Conservation (phyloP, 345 rosid genomes). For the Heritiera littoralis region DNA sequence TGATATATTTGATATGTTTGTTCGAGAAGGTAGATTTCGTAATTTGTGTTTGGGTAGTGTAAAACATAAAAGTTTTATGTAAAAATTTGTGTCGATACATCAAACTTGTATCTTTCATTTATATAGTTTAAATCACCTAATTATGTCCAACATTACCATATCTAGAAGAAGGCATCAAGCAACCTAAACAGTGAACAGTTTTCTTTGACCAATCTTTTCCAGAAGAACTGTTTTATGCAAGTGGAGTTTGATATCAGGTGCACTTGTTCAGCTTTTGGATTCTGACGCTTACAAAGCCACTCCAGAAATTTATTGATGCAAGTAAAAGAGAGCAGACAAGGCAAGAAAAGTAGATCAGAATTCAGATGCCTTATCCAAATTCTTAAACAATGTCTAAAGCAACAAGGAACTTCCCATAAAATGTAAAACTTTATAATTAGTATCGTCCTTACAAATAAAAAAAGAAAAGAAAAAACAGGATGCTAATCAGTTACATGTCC, state of each 20-base stretch:
- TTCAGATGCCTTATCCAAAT: not conserved
- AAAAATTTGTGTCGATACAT: too few relatives aligned
- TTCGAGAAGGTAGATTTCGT: too few relatives aligned
- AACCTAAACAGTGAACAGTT: not conserved
- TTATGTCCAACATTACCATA: too few relatives aligned
- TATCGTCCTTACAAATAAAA: not conserved
- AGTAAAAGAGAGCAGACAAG: not conserved
- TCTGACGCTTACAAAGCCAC: not conserved
- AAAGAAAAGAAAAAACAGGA: not conserved
- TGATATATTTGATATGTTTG: too few relatives aligned
- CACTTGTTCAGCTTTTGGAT: not conserved
- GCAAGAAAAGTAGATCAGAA: too few relatives aligned
- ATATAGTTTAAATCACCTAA: too few relatives aligned
- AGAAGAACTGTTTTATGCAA: not conserved
- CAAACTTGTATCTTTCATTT: too few relatives aligned
- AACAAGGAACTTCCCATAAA: not conserved
- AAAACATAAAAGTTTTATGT: too few relatives aligned
- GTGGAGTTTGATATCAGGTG: not conserved
- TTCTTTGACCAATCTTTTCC: not conserved
- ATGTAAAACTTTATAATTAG: not conserved
- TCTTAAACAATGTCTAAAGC: not conserved
- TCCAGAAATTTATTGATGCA: not conserved
- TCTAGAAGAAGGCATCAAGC: not conserved
- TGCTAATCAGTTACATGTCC: conserved; percentile 6
- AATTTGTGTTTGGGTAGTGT: too few relatives aligned